Percentiles rank a stretch among this genome's conserved stretches.
These are phyloP conservation scores for Suhomyces atakaporum DNA, from an alignment of 1,139 yeast genomes.

Conservation along the genomic window DNA sequence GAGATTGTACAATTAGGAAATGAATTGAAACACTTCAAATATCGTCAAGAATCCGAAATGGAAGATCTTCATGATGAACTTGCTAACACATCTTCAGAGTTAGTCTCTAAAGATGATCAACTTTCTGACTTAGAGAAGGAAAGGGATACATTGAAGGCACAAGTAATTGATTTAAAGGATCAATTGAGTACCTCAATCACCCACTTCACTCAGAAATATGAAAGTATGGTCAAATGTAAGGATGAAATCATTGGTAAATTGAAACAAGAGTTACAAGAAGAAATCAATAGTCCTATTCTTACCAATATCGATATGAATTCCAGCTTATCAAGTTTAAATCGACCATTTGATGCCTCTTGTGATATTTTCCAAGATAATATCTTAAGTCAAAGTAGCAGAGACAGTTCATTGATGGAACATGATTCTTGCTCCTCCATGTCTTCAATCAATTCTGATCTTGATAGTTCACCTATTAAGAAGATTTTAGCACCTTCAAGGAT, in stretches of 20 bases:
- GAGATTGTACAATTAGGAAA: slow-evolving; percentile 11
- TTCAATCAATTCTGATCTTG: slow-evolving; percentile 2
- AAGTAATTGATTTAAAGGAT: slow-evolving; percentile 17
- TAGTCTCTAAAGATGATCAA: slow-evolving; percentile 10
- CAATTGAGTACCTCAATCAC: slow-evolving; percentile 13
- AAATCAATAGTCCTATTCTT: slow-evolving; percentile 11
- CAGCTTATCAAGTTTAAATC: slow-evolving; percentile 2
- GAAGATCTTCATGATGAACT: slow-evolving; percentile 14
- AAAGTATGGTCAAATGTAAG: slow-evolving; percentile 9
- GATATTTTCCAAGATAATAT: slow-evolving; percentile 14
- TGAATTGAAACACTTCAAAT: slow-evolving; percentile 11
- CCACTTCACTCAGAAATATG: slow-evolving; percentile 14
- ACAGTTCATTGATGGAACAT: slow-evolving; percentile 9
- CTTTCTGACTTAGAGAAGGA: slow-evolving; percentile 7
- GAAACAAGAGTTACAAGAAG: slow-evolving; percentile 12
- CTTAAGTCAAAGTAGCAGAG: slow-evolving; percentile 11
- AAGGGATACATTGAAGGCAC: slow-evolving; percentile 8
- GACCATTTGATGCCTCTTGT: slow-evolving; percentile 12
- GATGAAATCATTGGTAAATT: slow-evolving; percentile 11
- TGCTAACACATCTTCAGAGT: slow-evolving; percentile 9
- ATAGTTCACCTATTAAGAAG: slow-evolving; percentile 4
- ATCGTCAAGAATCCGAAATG: slow-evolving; percentile 11
- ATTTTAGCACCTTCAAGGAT: slow-evolving; percentile 17
- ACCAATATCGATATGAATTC: slow-evolving; percentile 11
- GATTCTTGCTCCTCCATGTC: slow-evolving; percentile 10